These are phyloP conservation scores for Xylariaceae sp. DNA, from an alignment of 2,329 filamentous ascomycete species.

Conservation along the genomic window DNA sequence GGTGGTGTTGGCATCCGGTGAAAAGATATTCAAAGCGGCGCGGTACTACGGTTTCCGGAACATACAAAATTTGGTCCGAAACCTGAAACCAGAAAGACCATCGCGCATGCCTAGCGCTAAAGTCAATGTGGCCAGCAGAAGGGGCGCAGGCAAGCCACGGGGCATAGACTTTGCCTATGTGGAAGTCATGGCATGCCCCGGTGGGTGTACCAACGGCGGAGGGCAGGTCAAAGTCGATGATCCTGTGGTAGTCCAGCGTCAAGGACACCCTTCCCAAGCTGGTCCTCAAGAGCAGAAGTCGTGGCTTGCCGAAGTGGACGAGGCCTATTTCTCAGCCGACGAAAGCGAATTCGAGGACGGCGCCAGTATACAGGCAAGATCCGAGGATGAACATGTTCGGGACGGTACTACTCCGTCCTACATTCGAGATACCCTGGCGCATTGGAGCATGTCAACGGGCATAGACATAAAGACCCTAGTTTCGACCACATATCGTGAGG, in stretches of 20 bases:
- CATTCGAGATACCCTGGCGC: constrained; percentile 64
- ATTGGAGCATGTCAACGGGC: constrained; percentile 72
- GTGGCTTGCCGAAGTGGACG: constrained; percentile 78
- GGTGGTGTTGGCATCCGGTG: constrained; percentile 53
- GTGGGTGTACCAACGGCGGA: constrained; percentile 97
- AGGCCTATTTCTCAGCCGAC: constrained; percentile 81
- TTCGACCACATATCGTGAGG: constrained; percentile 85
- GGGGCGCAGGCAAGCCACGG: constrained; percentile 45
- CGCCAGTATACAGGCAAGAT: constrained; percentile 22
- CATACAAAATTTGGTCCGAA: constrained; percentile 95
- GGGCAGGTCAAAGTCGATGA: constrained; percentile 93
- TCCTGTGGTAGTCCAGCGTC: constrained; percentile 53
- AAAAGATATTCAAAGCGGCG: constrained; percentile 70
- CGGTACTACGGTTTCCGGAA: constrained; percentile 97
- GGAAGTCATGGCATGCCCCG: constrained; percentile 98
- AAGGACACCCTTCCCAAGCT: constrained; percentile 49
- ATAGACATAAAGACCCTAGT: constrained; percentile 69
- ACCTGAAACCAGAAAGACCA: constrained; percentile 73
- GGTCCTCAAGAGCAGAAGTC: constrained; percentile 78
- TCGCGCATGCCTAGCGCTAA: constrained; percentile 78
- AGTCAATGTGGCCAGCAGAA: constrained; percentile 53
- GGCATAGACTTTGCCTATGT: constrained; percentile 80
- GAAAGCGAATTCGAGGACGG: constrained; percentile 40
- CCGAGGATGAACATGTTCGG: constrained; percentile 40
- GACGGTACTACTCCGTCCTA: constrained; percentile 63